These are phyloP conservation scores for Gossypium gossypioides DNA, from an alignment of 441 rosid genomes.

Conservation along the genomic window DNA sequence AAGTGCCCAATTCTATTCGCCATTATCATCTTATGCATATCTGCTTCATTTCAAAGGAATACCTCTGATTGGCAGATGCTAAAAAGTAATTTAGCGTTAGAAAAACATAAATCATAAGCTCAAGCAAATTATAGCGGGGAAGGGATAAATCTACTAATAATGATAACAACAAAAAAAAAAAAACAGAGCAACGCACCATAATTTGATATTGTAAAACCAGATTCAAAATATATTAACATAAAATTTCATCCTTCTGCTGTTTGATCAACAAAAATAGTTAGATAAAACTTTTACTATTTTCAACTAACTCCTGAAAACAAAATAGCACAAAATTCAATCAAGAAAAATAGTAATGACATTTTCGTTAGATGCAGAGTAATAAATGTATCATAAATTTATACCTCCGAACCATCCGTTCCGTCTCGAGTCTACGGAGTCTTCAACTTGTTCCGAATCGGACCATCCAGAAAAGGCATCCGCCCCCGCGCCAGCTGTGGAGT, in stretches of 20 bases:
- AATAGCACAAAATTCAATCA: neutral
- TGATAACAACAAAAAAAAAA: neutral
- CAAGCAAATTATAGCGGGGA: neutral
- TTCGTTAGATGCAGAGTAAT: neutral
- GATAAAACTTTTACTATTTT: neutral
- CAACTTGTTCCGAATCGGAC: conserved; percentile 42
- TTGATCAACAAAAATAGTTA: neutral
- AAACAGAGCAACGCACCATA: neutral
- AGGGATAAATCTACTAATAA: neutral
- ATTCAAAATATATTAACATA: neutral
- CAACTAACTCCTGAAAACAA: neutral
- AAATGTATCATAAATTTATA: conserved; percentile 8
- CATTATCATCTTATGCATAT: neutral
- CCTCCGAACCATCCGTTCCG: conserved; percentile 48
- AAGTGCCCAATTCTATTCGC: neutral
- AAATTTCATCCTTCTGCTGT: neutral
- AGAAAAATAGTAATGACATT: neutral
- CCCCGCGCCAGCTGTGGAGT: conserved; percentile 16
- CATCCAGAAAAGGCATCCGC: conserved; percentile 53
- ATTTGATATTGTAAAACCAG: neutral
- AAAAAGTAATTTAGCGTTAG: neutral
- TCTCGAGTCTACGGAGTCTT: conserved; percentile 24
- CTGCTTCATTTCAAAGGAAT: neutral
- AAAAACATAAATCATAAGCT: neutral
- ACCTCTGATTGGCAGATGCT: neutral